Conservation (phyloP, 306 rosid species). For the Cicer arietinum region DNA sequence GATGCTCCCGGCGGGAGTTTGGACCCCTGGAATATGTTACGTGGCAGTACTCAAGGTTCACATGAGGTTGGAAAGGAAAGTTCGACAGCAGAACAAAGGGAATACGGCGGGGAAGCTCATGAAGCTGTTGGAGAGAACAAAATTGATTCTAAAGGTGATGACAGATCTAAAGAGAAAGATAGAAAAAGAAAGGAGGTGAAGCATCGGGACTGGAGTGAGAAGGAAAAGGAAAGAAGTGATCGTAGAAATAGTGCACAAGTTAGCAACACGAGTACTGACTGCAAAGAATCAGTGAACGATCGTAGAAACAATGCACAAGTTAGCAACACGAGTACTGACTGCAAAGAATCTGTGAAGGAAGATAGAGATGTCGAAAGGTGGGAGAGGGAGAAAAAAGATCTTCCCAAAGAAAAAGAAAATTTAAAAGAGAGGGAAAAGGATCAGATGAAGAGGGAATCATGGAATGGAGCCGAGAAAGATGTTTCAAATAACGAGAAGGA, state of each 20-base stretch:
- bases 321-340: slow-evolving; percentile 56
- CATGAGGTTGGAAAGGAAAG: slow-evolving; percentile 72
- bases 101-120: slow-evolving; percentile 61
- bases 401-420: slow-evolving; percentile 72
- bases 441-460: slow-evolving; percentile 69
- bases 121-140: slow-evolving; percentile 90
- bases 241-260: slow-evolving; percentile 64
- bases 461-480: slow-evolving; percentile 75
- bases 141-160: slow-evolving; percentile 79
- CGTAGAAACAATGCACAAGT: slow-evolving; percentile 58
- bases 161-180: slow-evolving; percentile 82
- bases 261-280: slow-evolving; percentile 56
- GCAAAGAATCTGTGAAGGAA: slow-evolving; percentile 73
- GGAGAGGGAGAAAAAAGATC: slow-evolving; percentile 82
- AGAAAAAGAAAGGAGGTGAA: slow-evolving; percentile 81
- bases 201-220: slow-evolving; percentile 90
- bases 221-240: slow-evolving; percentile 82
- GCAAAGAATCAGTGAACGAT: slow-evolving; percentile 65
- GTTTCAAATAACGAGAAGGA: slow-evolving; percentile 68
- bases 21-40: slow-evolving; percentile 65
- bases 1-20: slow-evolving; percentile 61
- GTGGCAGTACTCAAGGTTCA: slow-evolving; percentile 58
- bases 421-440: slow-evolving; percentile 81
- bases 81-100: slow-evolving; percentile 63
- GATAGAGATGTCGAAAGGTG: slow-evolving; percentile 71